Base-by-base conservation (phyloP, 495 filamentous ascomycete species). In the Thozetella sp. region DNA sequence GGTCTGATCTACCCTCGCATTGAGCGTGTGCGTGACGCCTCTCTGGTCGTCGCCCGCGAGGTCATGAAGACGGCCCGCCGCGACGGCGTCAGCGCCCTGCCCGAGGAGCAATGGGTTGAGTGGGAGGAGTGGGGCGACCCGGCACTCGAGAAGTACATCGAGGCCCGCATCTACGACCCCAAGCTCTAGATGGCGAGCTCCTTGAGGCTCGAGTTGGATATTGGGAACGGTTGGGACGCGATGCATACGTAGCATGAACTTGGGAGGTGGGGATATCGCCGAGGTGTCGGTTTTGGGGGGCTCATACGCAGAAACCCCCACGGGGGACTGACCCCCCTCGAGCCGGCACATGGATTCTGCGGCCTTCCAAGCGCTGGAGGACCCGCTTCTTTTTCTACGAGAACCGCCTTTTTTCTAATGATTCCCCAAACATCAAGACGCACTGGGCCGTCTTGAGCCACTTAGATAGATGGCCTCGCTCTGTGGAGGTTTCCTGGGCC, bases 1-100 rank as follows among this genome's bases (percentile, higher is more conserved):
- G 90, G 88, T 48, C 87, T 93, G 69, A 87, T 99, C 66, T 99
- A 99, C 77, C 95, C 95, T n/a, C 89, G 90, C 70, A 88, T 99
- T 70, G 86, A 88, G 66, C 90, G 95, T 48, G 96, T 99, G 61
- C 85, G 95, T 25, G 90, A 97, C 24, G 94, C 97, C 63, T 93
- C 87, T 72, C 85, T 97, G 53, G 76, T 90, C 37, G 94, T 99
- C 30, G 89, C 93, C 19, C 88, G 93, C 25, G 90, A 92, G 69
- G 95, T 99, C 60, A 97, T 99, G 83, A 93, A 93, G 67, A 88
- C 91, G 20, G 93, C 95, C 11, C 90, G 83, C 12, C 69, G 80
- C 24, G 82, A 84, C 45, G 83, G 83, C 46, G 83, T 86, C 54
- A 81, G 77, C 66, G 57, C 54, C 34, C 71, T 86, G 11, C 76